A percentile compares a stretch with the other conserved stretches of the same genome.
Evolutionary conservation across 2,329 filamentous ascomycete genomes (phyloP).

Genomic region (Hysterium pulicare): DNA sequence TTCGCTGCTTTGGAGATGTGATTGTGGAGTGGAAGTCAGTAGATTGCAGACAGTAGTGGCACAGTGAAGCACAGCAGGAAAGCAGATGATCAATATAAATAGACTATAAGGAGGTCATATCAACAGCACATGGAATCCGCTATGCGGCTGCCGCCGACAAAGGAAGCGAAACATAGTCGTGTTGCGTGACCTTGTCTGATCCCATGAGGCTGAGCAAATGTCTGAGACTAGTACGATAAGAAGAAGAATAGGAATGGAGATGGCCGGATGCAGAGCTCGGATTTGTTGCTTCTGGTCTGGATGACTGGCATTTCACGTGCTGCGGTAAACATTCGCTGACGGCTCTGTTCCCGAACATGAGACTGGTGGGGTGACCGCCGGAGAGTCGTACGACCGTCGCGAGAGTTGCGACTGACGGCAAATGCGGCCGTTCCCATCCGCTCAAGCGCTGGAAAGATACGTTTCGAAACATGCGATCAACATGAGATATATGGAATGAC

Average conservation of each 20-base stretch:
- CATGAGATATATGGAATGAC: too few relatives aligned
- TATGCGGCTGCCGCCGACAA: constrained; percentile 4
- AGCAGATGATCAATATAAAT: constrained; percentile 7
- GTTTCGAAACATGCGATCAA: too few relatives aligned
- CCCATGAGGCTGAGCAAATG: neutral
- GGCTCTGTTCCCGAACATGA: neutral
- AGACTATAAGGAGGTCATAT: neutral
- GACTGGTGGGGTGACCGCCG: neutral
- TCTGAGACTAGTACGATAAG: too few relatives aligned
- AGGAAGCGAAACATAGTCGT: constrained; percentile 4
- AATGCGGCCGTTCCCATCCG: too few relatives aligned
- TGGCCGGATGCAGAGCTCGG: neutral
- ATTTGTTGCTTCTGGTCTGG: neutral
- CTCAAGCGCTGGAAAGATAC: too few relatives aligned
- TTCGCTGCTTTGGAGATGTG: neutral
- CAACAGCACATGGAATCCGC: neutral
- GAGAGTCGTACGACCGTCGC: neutral
- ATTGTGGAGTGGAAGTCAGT: neutral
- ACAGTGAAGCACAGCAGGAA: constrained; percentile 4
- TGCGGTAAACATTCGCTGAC: neutral
- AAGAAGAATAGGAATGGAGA: neutral
- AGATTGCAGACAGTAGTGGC: neutral
- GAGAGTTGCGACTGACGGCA: too few relatives aligned
- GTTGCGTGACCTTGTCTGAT: constrained; percentile 9
- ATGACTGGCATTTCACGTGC: neutral